Conservation (phyloP, 768 basidiomycete species). For the Boletus vinaceobasis region DNA sequence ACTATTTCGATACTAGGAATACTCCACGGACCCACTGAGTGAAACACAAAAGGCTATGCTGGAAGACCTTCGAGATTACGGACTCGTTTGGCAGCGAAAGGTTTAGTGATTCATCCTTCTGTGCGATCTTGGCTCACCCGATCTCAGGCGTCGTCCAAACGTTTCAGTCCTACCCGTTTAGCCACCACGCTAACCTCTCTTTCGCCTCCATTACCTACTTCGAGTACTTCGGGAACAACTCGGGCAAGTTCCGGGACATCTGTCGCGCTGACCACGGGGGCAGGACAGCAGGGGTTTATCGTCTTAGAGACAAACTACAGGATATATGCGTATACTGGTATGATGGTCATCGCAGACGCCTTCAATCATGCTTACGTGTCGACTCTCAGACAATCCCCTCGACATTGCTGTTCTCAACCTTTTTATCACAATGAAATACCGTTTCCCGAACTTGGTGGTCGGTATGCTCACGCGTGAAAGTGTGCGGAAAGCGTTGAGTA, state of each 20-base stretch:
- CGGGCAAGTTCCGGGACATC: constrained; percentile 14
- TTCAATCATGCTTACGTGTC: constrained; percentile 16
- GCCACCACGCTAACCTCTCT: constrained; percentile 94
- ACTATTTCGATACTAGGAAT: constrained; percentile 57
- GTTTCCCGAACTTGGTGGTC: constrained; percentile 96
- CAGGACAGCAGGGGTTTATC: constrained; percentile 83
- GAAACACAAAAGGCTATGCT: constrained; percentile 83
- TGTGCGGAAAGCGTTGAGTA: constrained; percentile 88
- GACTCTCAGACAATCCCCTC: constrained; percentile 76
- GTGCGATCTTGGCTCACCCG: constrained; percentile 11
- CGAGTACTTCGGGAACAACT: constrained; percentile 27
- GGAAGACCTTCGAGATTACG: constrained; percentile 90
- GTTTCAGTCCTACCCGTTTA: constrained; percentile 92
- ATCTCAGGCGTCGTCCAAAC: constrained; percentile 61
- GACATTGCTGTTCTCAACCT: constrained; percentile 95
- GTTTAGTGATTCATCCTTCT: constrained; percentile 37
- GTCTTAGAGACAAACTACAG: constrained; percentile 98
- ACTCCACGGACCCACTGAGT: constrained; percentile 77
- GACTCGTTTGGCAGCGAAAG: constrained; percentile 84
- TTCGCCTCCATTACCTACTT: constrained; percentile 72
- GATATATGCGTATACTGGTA: constrained; percentile 96
- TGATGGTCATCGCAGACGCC: constrained; percentile 12
- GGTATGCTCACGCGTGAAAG: constrained; percentile 94
- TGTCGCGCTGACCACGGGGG: constrained; percentile 42
- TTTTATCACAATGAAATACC: constrained; percentile 87